A percentile compares a stretch with the other conserved stretches of the same genome.
These are phyloP conservation scores for Kwoniella mangroviensis DNA, from an alignment of 768 basidiomycete species.

Conservation along the genomic window DNA sequence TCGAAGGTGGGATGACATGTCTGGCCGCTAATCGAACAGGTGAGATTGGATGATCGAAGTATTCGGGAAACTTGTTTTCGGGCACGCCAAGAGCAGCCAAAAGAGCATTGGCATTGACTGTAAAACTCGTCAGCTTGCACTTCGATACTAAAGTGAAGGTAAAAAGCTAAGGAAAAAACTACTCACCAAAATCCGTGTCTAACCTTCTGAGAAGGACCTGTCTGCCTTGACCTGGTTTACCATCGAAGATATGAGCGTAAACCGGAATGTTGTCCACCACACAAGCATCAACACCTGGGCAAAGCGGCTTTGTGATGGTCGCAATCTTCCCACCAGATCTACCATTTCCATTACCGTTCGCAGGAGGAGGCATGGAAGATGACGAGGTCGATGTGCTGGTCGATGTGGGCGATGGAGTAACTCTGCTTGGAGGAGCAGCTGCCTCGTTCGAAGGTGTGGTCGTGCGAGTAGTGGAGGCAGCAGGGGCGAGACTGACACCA, in stretches of 20 bases:
- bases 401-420: constrained; percentile 5
- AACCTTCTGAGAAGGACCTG: constrained; percentile 38
- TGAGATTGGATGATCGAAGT: constrained; percentile 29
- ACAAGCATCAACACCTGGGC: constrained; percentile 44
- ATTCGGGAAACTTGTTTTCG: constrained; percentile 27
- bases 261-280: constrained; percentile 50
- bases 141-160: not conserved
- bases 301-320: constrained; percentile 29
- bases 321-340: constrained; percentile 20
- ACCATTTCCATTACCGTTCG: not conserved
- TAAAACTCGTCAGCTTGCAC: not conserved
- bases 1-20: constrained; percentile 22
- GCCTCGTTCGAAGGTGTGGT: constrained; percentile 13
- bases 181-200: constrained; percentile 50
- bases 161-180: not conserved
- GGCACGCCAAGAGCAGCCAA: constrained; percentile 43
- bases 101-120: constrained; percentile 46
- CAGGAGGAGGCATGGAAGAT: not conserved
- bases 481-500: not conserved
- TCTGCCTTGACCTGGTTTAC: constrained; percentile 17
- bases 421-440: constrained; percentile 1
- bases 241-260: constrained; percentile 31
- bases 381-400: not conserved
- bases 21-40: constrained; percentile 25
- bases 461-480: not conserved